These are phyloP conservation scores for Coniophora puteana DNA, from an alignment of 1,284 basidiomycete genomes.

Conservation along the genomic window DNA sequence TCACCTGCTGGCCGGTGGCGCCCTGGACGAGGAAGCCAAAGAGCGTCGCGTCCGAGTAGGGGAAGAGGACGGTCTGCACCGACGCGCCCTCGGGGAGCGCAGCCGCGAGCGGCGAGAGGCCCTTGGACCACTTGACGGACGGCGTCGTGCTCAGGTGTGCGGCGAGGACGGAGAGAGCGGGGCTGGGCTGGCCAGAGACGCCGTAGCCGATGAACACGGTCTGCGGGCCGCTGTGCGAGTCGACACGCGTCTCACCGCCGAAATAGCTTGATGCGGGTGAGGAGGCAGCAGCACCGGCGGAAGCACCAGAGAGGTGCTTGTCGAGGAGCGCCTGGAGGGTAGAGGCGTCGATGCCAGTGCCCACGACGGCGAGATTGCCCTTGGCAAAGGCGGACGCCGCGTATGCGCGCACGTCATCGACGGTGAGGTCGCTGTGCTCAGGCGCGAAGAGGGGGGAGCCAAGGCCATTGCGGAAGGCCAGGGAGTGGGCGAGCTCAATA, in stretches of 20 bases:
- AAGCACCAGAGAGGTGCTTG: constrained; percentile 55
- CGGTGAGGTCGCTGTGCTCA: constrained; percentile 61
- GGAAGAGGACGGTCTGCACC: constrained; percentile 72
- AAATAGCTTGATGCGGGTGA: constrained; percentile 60
- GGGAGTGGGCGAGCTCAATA: constrained; percentile 78
- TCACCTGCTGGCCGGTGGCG: constrained; percentile 53
- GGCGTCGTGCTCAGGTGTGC: constrained; percentile 71
- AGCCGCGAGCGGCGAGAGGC: constrained; percentile 65
- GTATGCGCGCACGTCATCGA: constrained; percentile 68
- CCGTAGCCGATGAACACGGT: constrained; percentile 86
- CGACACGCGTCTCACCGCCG: constrained; percentile 81
- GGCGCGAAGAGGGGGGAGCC: constrained; percentile 85
- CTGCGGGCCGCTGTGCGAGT: constrained; percentile 57
- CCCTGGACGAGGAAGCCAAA: constrained; percentile 79
- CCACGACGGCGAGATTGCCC: constrained; percentile 81
- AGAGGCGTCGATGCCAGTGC: constrained; percentile 77
- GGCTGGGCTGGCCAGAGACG: constrained; percentile 52
- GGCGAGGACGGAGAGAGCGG: constrained; percentile 75
- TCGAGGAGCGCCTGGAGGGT: constrained; percentile 71
- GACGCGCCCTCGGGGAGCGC: constrained; percentile 48
- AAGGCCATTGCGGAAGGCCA: constrained; percentile 90
- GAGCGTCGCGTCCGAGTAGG: constrained; percentile 88
- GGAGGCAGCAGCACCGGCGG: constrained; percentile 37
- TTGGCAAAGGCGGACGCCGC: constrained; percentile 72
- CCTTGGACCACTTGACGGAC: constrained; percentile 83